Percentiles rank a stretch among this genome's conserved stretches.
These are phyloP conservation scores for Hymenoscyphus fructigenus DNA, from an alignment of 2,329 filamentous ascomycete species.

Conservation along the genomic window DNA sequence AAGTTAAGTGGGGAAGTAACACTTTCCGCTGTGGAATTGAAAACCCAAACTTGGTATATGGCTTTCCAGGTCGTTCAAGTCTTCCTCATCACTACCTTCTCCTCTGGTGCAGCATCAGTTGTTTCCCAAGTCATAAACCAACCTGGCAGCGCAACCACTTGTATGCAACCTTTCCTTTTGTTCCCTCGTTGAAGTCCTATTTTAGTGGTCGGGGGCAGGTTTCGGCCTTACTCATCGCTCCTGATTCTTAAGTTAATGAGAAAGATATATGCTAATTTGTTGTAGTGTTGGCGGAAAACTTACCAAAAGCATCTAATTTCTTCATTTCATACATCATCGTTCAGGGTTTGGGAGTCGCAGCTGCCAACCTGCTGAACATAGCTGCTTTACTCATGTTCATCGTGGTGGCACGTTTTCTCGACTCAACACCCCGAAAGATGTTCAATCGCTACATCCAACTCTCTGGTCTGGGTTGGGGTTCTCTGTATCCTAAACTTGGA, in stretches of 20 bases:
- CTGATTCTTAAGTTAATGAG: too few relatives aligned
- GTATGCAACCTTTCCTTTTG: too few relatives aligned
- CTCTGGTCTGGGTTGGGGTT: conserved; percentile 77
- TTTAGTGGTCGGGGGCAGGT: too few relatives aligned
- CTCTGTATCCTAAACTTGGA: conserved; percentile 75
- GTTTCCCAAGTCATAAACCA: conserved; percentile 61
- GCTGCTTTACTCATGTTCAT: conserved; percentile 70
- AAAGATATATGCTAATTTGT: too few relatives aligned
- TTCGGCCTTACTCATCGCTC: too few relatives aligned
- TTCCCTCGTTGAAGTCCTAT: too few relatives aligned
- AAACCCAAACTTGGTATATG: conserved; percentile 88
- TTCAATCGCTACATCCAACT: conserved; percentile 77
- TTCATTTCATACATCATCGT: conserved; percentile 94
- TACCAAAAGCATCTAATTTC: conserved; percentile 87
- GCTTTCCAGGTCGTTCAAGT: conserved; percentile 88
- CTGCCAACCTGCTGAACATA: conserved; percentile 71
- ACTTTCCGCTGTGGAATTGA: conserved; percentile 75
- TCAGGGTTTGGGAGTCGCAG: conserved; percentile 79
- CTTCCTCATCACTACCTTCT: conserved; percentile 82
- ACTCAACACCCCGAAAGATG: conserved; percentile 76
- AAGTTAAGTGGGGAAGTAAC: conserved; percentile 79
- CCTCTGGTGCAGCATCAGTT: conserved; percentile 75
- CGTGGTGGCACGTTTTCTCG: conserved; percentile 70
- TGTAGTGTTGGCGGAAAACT: conserved; percentile 70
- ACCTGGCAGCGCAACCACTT: conserved; percentile 58